These are phyloP conservation scores for Mycena galopus DNA, from an alignment of 768 basidiomycete species.

Conservation along the genomic window DNA sequence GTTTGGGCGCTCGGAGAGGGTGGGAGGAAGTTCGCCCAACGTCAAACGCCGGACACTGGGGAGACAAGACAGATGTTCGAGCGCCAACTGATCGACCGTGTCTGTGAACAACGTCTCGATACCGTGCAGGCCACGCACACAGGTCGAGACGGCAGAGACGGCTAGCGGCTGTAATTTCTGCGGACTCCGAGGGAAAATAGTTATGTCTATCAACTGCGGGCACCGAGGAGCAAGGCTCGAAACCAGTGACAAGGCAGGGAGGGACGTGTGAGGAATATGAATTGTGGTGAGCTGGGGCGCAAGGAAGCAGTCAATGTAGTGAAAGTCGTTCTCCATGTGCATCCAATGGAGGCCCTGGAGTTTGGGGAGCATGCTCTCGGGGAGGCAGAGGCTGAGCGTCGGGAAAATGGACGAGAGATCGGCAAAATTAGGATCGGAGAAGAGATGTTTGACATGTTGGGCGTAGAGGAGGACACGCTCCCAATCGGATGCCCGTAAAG, in stretches of 20 bases:
- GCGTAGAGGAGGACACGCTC: not conserved
- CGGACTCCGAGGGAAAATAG: not conserved
- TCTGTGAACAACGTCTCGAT: no score
- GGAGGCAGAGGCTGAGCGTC: not conserved
- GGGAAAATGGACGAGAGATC: not conserved
- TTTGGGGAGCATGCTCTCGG: not conserved
- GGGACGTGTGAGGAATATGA: not conserved
- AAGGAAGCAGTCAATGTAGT: not conserved
- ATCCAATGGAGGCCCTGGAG: slow-evolving; percentile 1
- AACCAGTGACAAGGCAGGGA: not conserved
- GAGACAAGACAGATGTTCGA: not conserved
- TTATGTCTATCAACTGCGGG: not conserved
- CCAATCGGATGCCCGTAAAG: not conserved
- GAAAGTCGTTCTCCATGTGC: not conserved
- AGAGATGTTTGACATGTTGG: not conserved
- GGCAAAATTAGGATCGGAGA: not conserved
- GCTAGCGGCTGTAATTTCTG: not conserved
- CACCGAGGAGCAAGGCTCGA: not conserved
- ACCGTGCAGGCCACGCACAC: not conserved
- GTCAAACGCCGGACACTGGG: not conserved
- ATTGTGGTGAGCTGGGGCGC: not conserved
- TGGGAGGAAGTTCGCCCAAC: not conserved
- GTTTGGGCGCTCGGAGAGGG: not conserved
- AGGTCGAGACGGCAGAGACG: slow-evolving; percentile 2
- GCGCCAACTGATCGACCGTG: no score